Percentiles rank a stretch among this genome's conserved stretches.
These are phyloP conservation scores for Goffeauzyma gilvescens DNA, from an alignment of 768 basidiomycete species.

Conservation along the genomic window DNA sequence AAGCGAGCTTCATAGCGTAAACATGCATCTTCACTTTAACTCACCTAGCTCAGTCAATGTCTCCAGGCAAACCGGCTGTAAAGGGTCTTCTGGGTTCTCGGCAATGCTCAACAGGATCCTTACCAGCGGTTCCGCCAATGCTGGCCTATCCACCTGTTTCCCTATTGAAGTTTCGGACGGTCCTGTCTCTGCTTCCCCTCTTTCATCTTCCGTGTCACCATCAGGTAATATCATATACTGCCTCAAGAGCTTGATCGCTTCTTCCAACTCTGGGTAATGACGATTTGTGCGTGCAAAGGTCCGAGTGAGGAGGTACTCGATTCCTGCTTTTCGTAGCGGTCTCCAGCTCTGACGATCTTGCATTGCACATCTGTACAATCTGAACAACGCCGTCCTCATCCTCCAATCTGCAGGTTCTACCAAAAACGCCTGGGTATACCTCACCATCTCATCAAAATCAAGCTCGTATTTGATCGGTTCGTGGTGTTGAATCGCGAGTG, in stretches of 20 bases:
- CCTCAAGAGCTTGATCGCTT: conserved; percentile 75
- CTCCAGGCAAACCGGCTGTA: conserved; percentile 61
- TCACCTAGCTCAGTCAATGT: conserved; percentile 75
- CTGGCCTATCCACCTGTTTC: conserved; percentile 10
- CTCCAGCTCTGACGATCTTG: conserved; percentile 56
- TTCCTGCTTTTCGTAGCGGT: conserved; percentile 42
- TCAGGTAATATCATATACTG: conserved; percentile 50
- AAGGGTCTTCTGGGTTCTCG: conserved; percentile 78
- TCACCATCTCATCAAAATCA: conserved; percentile 47
- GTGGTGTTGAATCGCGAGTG: too few relatives aligned
- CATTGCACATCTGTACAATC: conserved; percentile 58
- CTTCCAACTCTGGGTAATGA: conserved; percentile 67
- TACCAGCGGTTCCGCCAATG: conserved; percentile 34
- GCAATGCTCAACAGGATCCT: conserved; percentile 82
- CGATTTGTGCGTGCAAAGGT: conserved; percentile 71
- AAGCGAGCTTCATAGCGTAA: too few relatives aligned
- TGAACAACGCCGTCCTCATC: conserved; percentile 62
- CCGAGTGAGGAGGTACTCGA: conserved; percentile 88
- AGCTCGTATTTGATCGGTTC: background rate
- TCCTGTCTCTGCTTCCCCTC: background rate
- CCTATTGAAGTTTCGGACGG: background rate
- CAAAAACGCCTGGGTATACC: background rate
- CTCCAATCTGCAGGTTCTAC: conserved; percentile 53
- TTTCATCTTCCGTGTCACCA: background rate
- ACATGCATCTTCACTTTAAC: conserved; percentile 31